Evolutionary conservation across 176 grass and related monocot species (phyloP), one percentile per base, ranked within the genome.

Genomic region (Puya raimondii): DNA sequence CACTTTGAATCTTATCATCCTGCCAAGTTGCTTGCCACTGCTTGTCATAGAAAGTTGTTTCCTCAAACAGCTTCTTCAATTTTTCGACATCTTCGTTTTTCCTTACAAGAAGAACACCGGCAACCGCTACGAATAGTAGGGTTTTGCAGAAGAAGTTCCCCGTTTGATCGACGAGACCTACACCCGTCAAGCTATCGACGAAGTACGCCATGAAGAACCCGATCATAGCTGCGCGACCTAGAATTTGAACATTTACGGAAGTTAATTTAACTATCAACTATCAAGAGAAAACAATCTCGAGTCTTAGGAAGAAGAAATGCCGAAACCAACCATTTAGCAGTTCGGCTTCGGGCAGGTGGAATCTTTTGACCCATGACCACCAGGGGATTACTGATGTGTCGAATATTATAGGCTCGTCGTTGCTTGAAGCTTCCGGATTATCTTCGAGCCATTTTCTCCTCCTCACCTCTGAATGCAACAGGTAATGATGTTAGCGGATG

Each of bases 141-240:
- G 94, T 97, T 80, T 97, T 97, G 77, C 94, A 97, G 78, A 97
- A 92, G 66, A 97, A 90, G 63, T 97, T 96, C 23, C 89, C 89
- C 78, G 63, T 84, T 48, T 97, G 94, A 72, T 93, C 89, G 6
- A 97, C 89, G 1, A 97, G 84, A 33, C 94, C 94, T 68, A 88
- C 78, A 0, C 94, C 89, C 0, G 89, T 97, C 79, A 97, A 79
- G 63, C 94, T 88, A 65, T 97, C 94, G 0, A 97, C 89, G 23
- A 97, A 90, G 79, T 97, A 97, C 1, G 94, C 89, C 94, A 97
- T 97, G 86, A 97, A 97, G 80, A 97, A 97, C n/a, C 94, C 94
- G 64, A 92, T 65, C 94, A 97, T 97, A 71, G 94, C 94, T 27
- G 94, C 94, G 12, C 94, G 94, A 2, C 94, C 94, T 97, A 72